Evolutionary conservation across 1,139 yeast species (phyloP).

Genomic region (Magnusiomyces fungicola): DNA sequence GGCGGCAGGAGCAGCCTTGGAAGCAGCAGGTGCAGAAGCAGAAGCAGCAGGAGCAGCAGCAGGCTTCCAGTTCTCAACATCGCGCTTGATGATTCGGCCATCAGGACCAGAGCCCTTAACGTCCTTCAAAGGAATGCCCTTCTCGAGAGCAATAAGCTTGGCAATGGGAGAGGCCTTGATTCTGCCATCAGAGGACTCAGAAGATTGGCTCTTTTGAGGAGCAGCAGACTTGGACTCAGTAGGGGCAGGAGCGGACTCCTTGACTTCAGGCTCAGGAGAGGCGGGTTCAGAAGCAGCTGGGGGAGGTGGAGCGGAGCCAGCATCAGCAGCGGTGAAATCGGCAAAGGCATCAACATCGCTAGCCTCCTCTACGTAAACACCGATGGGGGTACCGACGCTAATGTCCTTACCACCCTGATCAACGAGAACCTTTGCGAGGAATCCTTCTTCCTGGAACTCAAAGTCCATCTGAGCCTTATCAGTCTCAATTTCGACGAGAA

Average conservation of each 20-base stretch:
- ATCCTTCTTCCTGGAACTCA: constrained; percentile 98
- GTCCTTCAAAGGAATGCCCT: constrained; percentile 79
- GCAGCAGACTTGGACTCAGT: constrained; percentile 31
- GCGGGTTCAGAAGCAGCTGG: constrained; percentile 33
- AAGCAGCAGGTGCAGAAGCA: constrained; percentile 33
- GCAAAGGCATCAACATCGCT: constrained; percentile 82
- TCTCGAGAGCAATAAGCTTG: constrained; percentile 85
- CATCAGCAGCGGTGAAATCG: constrained; percentile 77
- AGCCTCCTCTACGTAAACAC: constrained; percentile 87
- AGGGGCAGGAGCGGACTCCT: constrained; percentile 23
- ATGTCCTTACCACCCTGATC: constrained; percentile 85
- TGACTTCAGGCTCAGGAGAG: constrained; percentile 24
- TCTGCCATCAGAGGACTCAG: constrained; percentile 44
- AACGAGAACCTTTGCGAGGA: constrained; percentile 79
- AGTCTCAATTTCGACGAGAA: constrained; percentile 94
- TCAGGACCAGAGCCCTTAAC: constrained; percentile 90
- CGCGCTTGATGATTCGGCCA: constrained; percentile 89
- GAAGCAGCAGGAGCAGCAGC: constrained; percentile 35
- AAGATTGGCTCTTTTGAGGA: no score
- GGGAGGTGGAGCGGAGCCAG: constrained; percentile 49
- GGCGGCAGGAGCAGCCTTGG: constrained; percentile 40
- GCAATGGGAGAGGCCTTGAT: constrained; percentile 95
- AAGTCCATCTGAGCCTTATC: constrained; percentile 99
- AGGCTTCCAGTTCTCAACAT: constrained; percentile 61
- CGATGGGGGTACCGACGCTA: constrained; percentile 92